phyloP scores from a whole-genome alignment of 2,329 filamentous ascomycete species.

The Ophiosphaerella narmari region DNA sequence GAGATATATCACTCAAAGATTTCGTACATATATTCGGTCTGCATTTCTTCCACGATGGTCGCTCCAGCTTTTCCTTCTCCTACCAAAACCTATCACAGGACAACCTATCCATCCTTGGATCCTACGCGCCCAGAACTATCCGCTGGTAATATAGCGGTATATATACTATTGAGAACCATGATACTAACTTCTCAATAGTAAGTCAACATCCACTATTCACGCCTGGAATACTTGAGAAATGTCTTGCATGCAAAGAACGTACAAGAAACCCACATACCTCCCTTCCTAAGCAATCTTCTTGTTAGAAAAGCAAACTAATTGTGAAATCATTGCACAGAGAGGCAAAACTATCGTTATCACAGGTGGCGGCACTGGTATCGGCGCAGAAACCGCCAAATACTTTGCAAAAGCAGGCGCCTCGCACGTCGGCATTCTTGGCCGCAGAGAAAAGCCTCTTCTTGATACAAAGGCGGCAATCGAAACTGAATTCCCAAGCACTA shows the following conservation, averaged over 20 bases:
- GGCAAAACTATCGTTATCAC: slow-evolving; percentile 37
- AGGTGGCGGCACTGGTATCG: slow-evolving; percentile 52
- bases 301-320: too few relatives aligned
- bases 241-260: too few relatives aligned
- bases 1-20: too few relatives aligned
- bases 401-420: slow-evolving; percentile 53
- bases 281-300: too few relatives aligned
- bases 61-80: not conserved
- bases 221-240: too few relatives aligned
- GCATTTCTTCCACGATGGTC: too few relatives aligned
- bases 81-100: slow-evolving; percentile 14
- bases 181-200: too few relatives aligned
- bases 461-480: slow-evolving; percentile 43
- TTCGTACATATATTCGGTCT: too few relatives aligned
- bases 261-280: too few relatives aligned
- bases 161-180: too few relatives aligned
- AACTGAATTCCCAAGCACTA: slow-evolving; percentile 12
- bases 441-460: slow-evolving; percentile 39
- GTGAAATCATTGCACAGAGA: not conserved
- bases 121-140: slow-evolving; percentile 28
- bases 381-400: slow-evolving; percentile 40
- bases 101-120: slow-evolving; percentile 27
- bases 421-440: slow-evolving; percentile 52
- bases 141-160: not conserved
- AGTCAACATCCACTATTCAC: too few relatives aligned